Evolutionary conservation across 495 filamentous ascomycete genomes (phyloP).

Genomic region (Hyaloscypha hepaticicola): DNA sequence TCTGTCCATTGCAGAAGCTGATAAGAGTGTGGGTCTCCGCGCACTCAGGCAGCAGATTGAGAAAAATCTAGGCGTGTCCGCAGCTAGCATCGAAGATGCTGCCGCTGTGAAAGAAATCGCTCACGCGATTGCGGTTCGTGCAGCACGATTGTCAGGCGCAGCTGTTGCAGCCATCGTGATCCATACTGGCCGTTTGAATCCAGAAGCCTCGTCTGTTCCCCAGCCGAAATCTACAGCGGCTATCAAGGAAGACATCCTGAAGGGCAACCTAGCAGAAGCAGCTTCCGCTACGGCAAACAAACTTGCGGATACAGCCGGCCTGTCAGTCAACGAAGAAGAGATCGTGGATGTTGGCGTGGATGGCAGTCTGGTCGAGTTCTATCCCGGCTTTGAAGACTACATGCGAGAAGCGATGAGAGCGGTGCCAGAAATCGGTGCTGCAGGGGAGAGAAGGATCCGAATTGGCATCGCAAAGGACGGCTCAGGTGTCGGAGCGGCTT

Average conservation of each 20-base stretch:
- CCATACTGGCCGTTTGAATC: conserved; percentile 63
- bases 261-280: conserved; percentile 24
- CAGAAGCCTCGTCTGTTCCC: conserved; percentile 27
- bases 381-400: conserved; percentile 80
- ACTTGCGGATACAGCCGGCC: conserved; percentile 17
- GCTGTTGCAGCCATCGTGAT: conserved; percentile 81
- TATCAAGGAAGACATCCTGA: conserved; percentile 24
- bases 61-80: conserved; percentile 67
- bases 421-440: conserved; percentile 67
- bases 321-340: conserved; percentile 45
- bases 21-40: conserved; percentile 61
- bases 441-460: conserved; percentile 74
- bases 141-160: conserved; percentile 84
- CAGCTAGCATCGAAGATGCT: conserved; percentile 72
- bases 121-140: conserved; percentile 80
- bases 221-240: conserved; percentile 24
- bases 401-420: conserved; percentile 72
- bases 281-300: conserved; percentile 31
- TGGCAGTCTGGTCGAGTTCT: conserved; percentile 87
- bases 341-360: conserved; percentile 88
- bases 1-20: conserved; percentile 76
- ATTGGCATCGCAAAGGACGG: conserved; percentile 96
- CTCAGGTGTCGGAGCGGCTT: conserved; percentile 83
- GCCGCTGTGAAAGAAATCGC: conserved; percentile 77
- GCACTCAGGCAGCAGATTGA: conserved; percentile 74